These are phyloP conservation scores for Saccharomyces paradoxus DNA, from an alignment of 805 yeast genomes.

Conservation along the genomic window DNA sequence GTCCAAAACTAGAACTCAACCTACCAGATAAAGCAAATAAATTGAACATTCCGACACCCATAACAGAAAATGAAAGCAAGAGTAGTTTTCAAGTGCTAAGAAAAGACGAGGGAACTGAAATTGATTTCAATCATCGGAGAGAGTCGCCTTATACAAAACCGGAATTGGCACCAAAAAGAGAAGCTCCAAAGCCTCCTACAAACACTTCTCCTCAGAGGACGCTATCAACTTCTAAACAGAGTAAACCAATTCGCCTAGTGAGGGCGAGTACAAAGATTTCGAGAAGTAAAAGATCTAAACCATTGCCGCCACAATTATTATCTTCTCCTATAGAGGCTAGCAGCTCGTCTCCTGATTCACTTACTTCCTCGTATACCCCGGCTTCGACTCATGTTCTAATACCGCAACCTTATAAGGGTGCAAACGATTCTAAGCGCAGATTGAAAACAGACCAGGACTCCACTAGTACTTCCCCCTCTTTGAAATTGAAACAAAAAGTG, in stretches of 20 bases:
- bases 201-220: constrained; percentile 19
- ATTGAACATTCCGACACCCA: not conserved
- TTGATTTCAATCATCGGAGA: constrained; percentile 73
- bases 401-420: constrained; percentile 37
- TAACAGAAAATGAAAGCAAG: constrained; percentile 12
- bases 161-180: constrained; percentile 58
- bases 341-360: constrained; percentile 13
- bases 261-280: constrained; percentile 11
- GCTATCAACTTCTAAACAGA: constrained; percentile 9
- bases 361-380: constrained; percentile 35
- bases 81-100: constrained; percentile 61
- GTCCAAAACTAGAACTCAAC: constrained; percentile 1
- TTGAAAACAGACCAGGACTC: constrained; percentile 7
- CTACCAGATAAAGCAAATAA: constrained; percentile 5
- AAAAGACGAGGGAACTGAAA: constrained; percentile 55
- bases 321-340: constrained; percentile 5
- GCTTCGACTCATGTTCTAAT: constrained; percentile 36
- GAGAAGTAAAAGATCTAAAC: constrained; percentile 10
- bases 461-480: constrained; percentile 5
- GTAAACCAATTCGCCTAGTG: constrained; percentile 10
- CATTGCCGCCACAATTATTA: constrained; percentile 14
- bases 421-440: constrained; percentile 9
- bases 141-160: constrained; percentile 61
- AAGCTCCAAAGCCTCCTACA: constrained; percentile 63
- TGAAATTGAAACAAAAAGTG: constrained; percentile 10